Evolutionary conservation across 2,329 filamentous ascomycete genomes (phyloP).

Genomic region (Penicillium occitanis): DNA sequence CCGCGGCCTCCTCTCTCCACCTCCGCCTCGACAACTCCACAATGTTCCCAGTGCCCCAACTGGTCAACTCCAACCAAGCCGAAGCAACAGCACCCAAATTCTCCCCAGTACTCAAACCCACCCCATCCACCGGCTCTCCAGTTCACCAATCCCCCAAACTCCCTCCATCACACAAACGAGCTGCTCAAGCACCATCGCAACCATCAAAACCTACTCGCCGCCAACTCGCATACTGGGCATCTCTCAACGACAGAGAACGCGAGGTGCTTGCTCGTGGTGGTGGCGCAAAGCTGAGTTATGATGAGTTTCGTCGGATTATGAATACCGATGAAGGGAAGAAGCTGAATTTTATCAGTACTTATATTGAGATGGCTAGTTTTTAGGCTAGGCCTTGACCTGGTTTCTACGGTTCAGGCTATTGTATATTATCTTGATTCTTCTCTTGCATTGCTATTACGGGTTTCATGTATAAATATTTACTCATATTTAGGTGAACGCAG

Average conservation of each 20-base stretch:
- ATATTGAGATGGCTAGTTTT: slow-evolving; percentile 76
- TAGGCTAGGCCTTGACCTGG: slow-evolving; percentile 27
- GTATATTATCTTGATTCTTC: neutral
- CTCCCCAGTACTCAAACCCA: slow-evolving; percentile 37
- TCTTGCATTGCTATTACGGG: neutral
- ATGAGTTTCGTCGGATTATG: slow-evolving; percentile 77
- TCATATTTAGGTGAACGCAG: neutral
- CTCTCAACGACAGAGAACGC: slow-evolving; percentile 66
- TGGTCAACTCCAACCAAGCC: slow-evolving; percentile 33
- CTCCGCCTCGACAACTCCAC: slow-evolving; percentile 38
- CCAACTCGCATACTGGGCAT: slow-evolving; percentile 47
- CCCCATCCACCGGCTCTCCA: slow-evolving; percentile 26
- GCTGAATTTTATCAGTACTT: slow-evolving; percentile 79
- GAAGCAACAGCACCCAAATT: slow-evolving; percentile 37
- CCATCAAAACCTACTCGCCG: slow-evolving; percentile 32
- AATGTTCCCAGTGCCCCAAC: slow-evolving; percentile 35
- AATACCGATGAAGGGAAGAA: slow-evolving; percentile 65
- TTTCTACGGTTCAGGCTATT: neutral
- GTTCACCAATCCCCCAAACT: slow-evolving; percentile 21
- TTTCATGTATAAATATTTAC: neutral
- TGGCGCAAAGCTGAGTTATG: slow-evolving; percentile 68
- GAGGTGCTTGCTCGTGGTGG: slow-evolving; percentile 70
- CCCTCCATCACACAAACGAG: slow-evolving; percentile 25
- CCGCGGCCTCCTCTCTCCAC: slow-evolving; percentile 31
- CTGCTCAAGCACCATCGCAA: neutral